Percentiles rank a stretch among this genome's conserved stretches.
phyloP scores from a whole-genome alignment of 495 filamentous ascomycete species.

The Stereocaulon alpinum region DNA sequence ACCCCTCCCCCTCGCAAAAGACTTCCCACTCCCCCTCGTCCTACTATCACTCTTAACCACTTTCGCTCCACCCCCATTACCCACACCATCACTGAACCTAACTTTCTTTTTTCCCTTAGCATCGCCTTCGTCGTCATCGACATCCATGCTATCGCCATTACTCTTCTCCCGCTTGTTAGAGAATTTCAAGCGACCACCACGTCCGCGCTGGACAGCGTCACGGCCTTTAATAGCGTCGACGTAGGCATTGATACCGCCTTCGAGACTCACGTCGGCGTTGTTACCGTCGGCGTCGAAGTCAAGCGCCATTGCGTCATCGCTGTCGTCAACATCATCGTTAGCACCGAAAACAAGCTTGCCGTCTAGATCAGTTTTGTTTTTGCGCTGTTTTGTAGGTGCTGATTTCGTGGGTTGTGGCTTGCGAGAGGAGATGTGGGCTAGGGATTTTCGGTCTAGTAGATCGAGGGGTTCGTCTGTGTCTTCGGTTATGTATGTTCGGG shows the following conservation, averaged over 20 bases:
- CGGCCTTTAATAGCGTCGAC: constrained; percentile 80
- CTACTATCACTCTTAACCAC: constrained; percentile 26
- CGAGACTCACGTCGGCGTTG: constrained; percentile 27
- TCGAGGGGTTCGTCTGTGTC: constrained; percentile 89
- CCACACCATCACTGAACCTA: constrained; percentile 20
- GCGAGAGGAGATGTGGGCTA: constrained; percentile 87
- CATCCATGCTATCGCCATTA: constrained; percentile 47
- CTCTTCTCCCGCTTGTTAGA: constrained; percentile 60
- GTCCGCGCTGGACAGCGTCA: constrained; percentile 70
- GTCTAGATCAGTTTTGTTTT: constrained; percentile 56
- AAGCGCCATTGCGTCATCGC: constrained; percentile 23
- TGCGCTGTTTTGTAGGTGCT: constrained; percentile 36
- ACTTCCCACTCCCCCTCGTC: constrained; percentile 11
- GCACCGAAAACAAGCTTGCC: constrained; percentile 78
- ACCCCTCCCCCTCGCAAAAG: constrained; percentile 17
- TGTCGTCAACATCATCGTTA: constrained; percentile 41
- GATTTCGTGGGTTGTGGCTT: constrained; percentile 51
- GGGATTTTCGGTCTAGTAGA: constrained; percentile 73
- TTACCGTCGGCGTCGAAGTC: constrained; percentile 7
- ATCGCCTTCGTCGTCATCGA: constrained; percentile 29
- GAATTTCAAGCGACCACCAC: constrained; percentile 82
- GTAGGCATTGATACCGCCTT: constrained; percentile 76
- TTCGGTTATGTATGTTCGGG: constrained; percentile 78
- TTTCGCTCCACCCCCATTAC: constrained; percentile 46
- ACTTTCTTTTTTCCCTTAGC: constrained; percentile 28